Evolutionary conservation across 768 basidiomycete species (phyloP).

Genomic region (Vararia minispora): DNA sequence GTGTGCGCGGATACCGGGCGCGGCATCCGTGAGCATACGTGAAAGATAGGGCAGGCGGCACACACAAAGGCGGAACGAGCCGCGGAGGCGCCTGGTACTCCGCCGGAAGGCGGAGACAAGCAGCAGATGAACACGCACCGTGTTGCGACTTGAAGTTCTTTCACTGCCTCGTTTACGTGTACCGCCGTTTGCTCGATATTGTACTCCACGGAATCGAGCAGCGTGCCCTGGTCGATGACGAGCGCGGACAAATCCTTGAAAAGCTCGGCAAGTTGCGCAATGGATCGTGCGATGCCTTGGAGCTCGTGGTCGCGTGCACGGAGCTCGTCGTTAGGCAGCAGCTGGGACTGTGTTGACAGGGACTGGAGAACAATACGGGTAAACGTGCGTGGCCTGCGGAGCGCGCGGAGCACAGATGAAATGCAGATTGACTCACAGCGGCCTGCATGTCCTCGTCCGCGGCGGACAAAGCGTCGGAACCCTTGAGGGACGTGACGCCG

Average conservation of each 20-base stretch:
- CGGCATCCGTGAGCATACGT: conserved; percentile 6
- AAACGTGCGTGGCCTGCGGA: conserved; percentile 2
- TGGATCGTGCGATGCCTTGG: conserved; percentile 83
- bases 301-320: conserved; percentile 57
- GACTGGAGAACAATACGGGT: neutral
- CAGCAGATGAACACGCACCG: conserved; percentile 39
- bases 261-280: conserved; percentile 83
- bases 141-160: conserved; percentile 75
- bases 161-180: conserved; percentile 73
- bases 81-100: neutral
- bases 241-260: conserved; percentile 92
- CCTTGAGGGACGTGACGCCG: conserved; percentile 72
- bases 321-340: conserved; percentile 30
- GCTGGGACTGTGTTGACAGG: conserved; percentile 15
- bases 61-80: neutral
- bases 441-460: conserved; percentile 88
- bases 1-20: neutral
- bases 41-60: neutral
- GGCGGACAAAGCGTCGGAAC: conserved; percentile 72
- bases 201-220: conserved; percentile 94
- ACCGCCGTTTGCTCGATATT: conserved; percentile 90
- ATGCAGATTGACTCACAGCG: conserved; percentile 37
- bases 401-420: conserved; percentile 2
- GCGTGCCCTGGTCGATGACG: conserved; percentile 96
- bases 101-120: neutral